Conservation (phyloP, 129 eudicot genomes). For the Ambrosia trifida region DNA sequence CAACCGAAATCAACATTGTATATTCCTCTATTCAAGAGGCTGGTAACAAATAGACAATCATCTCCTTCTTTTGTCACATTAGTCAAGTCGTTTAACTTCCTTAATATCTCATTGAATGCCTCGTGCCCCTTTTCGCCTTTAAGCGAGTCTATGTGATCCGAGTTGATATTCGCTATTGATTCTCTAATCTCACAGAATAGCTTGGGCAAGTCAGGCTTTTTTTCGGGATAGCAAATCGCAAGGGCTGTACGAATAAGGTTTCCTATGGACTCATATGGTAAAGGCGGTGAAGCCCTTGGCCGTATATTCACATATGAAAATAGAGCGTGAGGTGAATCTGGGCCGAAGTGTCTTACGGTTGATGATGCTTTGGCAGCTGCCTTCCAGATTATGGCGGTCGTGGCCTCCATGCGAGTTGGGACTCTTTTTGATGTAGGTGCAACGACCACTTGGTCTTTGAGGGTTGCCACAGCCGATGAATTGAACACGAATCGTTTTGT, state of each 20-base stretch:
- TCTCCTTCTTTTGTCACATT: background rate
- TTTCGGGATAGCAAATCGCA: constrained; percentile 6
- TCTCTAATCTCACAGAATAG: constrained; percentile 8
- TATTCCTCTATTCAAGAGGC: constrained; percentile 11
- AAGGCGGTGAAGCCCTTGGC: constrained; percentile 24
- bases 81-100: background rate
- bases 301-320: constrained; percentile 17
- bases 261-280: constrained; percentile 13
- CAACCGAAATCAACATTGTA: constrained; percentile 4
- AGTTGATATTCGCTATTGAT: constrained; percentile 5
- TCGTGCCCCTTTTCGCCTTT: constrained; percentile 3
- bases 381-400: constrained; percentile 10
- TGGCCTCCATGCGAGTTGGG: constrained; percentile 30
- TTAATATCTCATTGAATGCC: too few species aligned
- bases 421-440: background rate
- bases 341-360: background rate
- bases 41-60: constrained; percentile 10
- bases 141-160: background rate
- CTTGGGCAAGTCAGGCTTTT: background rate
- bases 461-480: background rate
- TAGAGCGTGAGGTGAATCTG: constrained; percentile 10
- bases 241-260: background rate
- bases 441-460: background rate
- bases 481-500: constrained; percentile 10
- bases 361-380: constrained; percentile 25